Evolutionary conservation across 192 early-diverging fungal genomes (phyloP).

Genomic region (Phycomyces nitens): DNA sequence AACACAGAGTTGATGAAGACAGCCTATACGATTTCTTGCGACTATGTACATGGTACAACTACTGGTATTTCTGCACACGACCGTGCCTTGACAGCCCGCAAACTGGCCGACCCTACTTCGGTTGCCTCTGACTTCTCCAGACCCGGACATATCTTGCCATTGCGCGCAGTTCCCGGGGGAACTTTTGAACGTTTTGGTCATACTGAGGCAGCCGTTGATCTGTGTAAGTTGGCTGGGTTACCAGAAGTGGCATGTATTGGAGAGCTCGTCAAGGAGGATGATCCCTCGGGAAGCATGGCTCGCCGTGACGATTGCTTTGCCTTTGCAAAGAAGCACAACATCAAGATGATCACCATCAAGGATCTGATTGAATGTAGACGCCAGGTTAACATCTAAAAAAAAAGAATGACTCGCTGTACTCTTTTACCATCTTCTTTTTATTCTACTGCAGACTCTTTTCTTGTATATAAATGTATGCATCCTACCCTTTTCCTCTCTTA

Average conservation of each 20-base stretch:
- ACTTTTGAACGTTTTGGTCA: slow-evolving; percentile 88
- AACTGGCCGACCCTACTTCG: slow-evolving; percentile 70
- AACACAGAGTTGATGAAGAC: slow-evolving; percentile 91
- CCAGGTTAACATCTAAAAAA: too few species aligned
- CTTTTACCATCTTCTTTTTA: background rate
- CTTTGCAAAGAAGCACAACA: slow-evolving; percentile 80
- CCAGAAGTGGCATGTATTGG: slow-evolving; percentile 86
- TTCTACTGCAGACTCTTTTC: background rate
- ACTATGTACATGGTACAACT: slow-evolving; percentile 78
- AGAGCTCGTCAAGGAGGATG: slow-evolving; percentile 87
- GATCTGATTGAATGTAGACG: slow-evolving; percentile 72
- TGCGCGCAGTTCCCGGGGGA: slow-evolving; percentile 79
- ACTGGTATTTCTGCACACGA: slow-evolving; percentile 96
- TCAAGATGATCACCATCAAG: slow-evolving; percentile 88
- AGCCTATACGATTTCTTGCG: slow-evolving; percentile 91
- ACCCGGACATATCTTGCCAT: slow-evolving; percentile 93
- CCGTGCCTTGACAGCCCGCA: slow-evolving; percentile 72
- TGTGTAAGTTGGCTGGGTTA: slow-evolving; percentile 81
- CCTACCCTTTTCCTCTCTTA: background rate
- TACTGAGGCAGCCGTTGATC: slow-evolving; percentile 89
- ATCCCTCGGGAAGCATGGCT: slow-evolving; percentile 80
- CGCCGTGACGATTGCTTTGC: slow-evolving; percentile 83
- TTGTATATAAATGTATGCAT: background rate
- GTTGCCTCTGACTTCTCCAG: slow-evolving; percentile 73
- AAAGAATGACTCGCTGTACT: background rate